These are phyloP conservation scores for Gnaphalium uliginosum DNA, from an alignment of 129 eudicot genomes.

Conservation along the genomic window DNA sequence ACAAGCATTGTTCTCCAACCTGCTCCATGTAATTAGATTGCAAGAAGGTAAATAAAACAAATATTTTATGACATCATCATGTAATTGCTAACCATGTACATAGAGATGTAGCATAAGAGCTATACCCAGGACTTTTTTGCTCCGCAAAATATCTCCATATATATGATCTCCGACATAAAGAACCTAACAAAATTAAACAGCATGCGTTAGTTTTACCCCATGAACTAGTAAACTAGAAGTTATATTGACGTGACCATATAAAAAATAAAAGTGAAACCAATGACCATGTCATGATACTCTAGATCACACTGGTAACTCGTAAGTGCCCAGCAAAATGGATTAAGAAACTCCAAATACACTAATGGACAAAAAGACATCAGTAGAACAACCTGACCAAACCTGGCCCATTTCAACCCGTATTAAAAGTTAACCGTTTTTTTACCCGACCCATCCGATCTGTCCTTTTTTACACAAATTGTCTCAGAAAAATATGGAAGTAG, in stretches of 20 bases:
- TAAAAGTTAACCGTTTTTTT: not conserved
- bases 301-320: not conserved
- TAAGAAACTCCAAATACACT: not conserved
- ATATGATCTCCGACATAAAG: constrained; percentile 98
- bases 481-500: not conserved
- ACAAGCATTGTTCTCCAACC: constrained; percentile 99
- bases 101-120: constrained; percentile 7
- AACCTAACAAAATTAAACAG: constrained; percentile 53
- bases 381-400: not conserved
- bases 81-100: not conserved
- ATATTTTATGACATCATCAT: constrained; percentile 8
- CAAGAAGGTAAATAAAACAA: not conserved
- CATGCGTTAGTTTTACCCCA: constrained; percentile 11
- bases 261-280: not conserved
- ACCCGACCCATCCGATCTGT: not conserved
- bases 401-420: not conserved
- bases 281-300: not conserved
- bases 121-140: constrained; percentile 92
- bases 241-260: not conserved
- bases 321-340: not conserved
- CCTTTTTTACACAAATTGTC: not conserved
- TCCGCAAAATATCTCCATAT: constrained; percentile 93
- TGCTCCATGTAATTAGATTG: constrained; percentile 32
- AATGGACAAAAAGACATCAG: not conserved
- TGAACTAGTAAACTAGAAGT: not conserved